Evolutionary conservation across 2,329 filamentous ascomycete genomes (phyloP).

Genomic region (Magnaporthiopsis incrustans): DNA sequence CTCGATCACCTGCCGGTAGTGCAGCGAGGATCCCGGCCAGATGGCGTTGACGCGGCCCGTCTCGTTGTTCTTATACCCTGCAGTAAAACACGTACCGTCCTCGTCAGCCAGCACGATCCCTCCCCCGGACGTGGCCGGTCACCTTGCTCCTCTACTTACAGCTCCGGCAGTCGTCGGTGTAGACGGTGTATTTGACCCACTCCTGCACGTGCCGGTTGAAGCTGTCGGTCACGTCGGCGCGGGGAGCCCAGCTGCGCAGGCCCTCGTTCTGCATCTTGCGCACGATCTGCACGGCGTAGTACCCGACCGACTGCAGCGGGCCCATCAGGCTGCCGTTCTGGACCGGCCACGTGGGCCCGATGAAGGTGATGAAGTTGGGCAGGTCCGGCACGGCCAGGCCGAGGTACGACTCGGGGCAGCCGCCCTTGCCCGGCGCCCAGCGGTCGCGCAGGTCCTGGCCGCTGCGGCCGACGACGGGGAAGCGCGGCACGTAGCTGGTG

Average conservation of each 20-base stretch:
- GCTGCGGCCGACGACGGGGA: conserved; percentile 19
- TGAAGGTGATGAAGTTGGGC: conserved; percentile 15
- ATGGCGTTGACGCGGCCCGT: conserved; percentile 18
- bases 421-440: conserved; percentile 12
- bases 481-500: conserved; percentile 20
- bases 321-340: conserved; percentile 13
- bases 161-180: conserved; percentile 18
- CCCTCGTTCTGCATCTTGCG: conserved; percentile 40
- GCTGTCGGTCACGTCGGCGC: conserved; percentile 15
- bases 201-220: conserved; percentile 20
- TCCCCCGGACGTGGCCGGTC: too few relatives aligned
- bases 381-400: conserved; percentile 12
- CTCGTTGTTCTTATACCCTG: conserved; percentile 20
- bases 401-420: conserved; percentile 11
- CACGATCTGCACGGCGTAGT: conserved; percentile 34
- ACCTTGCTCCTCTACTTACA: conserved; percentile 14
- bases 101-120: too few relatives aligned
- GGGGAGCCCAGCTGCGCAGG: conserved; percentile 12
- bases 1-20: conserved; percentile 18
- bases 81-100: conserved; percentile 17
- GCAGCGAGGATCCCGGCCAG: conserved; percentile 18
- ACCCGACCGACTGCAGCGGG: conserved; percentile 13
- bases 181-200: conserved; percentile 25
- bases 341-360: conserved; percentile 13
- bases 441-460: conserved; percentile 12